Percentiles rank a stretch among this genome's conserved stretches.
These are phyloP conservation scores for Lepidium didymum DNA, from an alignment of 345 rosid species.

Conservation along the genomic window DNA sequence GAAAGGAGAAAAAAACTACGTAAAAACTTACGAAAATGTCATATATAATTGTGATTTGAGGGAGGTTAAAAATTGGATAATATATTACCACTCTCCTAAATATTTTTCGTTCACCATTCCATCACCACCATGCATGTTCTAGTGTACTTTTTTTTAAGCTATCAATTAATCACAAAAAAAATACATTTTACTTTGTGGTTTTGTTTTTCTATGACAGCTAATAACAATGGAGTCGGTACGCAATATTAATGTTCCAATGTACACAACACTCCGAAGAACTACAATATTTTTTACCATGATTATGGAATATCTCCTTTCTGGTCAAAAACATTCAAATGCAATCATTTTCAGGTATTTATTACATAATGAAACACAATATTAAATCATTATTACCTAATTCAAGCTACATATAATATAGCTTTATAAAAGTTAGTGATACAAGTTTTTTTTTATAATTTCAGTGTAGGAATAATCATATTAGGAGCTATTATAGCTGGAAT, in stretches of 20 bases:
- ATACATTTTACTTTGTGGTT: neutral
- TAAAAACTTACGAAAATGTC: too few relatives aligned
- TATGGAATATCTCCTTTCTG: slow-evolving; percentile 48
- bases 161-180: neutral
- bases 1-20: too few relatives aligned
- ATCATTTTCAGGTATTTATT: slow-evolving; percentile 48
- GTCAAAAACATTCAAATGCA: slow-evolving; percentile 44
- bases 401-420: neutral
- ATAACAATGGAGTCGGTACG: slow-evolving; percentile 77
- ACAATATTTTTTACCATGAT: slow-evolving; percentile 66
- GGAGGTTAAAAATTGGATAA: too few relatives aligned
- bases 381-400: too few relatives aligned
- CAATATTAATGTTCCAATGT: slow-evolving; percentile 70
- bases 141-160: neutral
- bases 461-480: slow-evolving; percentile 54
- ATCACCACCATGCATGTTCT: too few relatives aligned
- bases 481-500: slow-evolving; percentile 70
- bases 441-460: slow-evolving; percentile 34
- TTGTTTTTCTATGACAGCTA: slow-evolving; percentile 31
- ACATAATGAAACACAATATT: too few relatives aligned
- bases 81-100: too few relatives aligned
- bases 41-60: too few relatives aligned
- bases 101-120: too few relatives aligned
- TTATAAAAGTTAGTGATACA: neutral
- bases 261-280: slow-evolving; percentile 70